phyloP scores from a whole-genome alignment of 2,329 filamentous ascomycete species.

The Aspergillus sp. region DNA sequence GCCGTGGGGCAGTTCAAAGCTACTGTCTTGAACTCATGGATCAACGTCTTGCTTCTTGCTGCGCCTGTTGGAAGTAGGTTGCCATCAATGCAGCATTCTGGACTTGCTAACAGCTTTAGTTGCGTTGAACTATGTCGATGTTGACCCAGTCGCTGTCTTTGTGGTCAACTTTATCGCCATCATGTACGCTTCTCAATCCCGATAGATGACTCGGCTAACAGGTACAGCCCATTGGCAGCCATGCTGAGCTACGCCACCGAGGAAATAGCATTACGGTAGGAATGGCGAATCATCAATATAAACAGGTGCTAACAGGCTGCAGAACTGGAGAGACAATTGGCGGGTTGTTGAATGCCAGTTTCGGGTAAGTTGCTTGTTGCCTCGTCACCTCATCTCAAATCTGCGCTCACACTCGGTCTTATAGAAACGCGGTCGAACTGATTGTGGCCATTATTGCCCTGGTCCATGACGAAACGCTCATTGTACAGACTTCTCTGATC shows the following conservation, averaged over 20 bases:
- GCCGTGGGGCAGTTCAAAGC: constrained; percentile 56
- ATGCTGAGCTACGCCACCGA: constrained; percentile 89
- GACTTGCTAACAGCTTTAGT: constrained; percentile 46
- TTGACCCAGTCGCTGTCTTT: constrained; percentile 70
- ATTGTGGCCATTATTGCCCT: constrained; percentile 88
- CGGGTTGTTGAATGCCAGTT: constrained; percentile 86
- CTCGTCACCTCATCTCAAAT: neutral
- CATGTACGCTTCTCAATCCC: constrained; percentile 51
- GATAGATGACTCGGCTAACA: neutral
- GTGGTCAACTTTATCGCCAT: constrained; percentile 94
- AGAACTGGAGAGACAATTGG: constrained; percentile 81
- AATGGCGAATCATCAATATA: constrained; percentile 33
- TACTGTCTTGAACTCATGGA: constrained; percentile 80
- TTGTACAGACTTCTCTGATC: constrained; percentile 91
- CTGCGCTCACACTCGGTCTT: constrained; percentile 19
- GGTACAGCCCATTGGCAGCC: constrained; percentile 70
- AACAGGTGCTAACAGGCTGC: constrained; percentile 23
- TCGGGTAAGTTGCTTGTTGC: constrained; percentile 57
- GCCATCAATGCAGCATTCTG: neutral
- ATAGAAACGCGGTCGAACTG: constrained; percentile 80
- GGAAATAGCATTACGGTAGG: constrained; percentile 68
- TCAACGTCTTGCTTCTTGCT: constrained; percentile 79
- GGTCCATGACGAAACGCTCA: constrained; percentile 72
- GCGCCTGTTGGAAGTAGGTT: constrained; percentile 71
- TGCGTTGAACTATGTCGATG: constrained; percentile 67